Conservation (phyloP, 1,284 basidiomycete species). For the Boletus mariae region DNA sequence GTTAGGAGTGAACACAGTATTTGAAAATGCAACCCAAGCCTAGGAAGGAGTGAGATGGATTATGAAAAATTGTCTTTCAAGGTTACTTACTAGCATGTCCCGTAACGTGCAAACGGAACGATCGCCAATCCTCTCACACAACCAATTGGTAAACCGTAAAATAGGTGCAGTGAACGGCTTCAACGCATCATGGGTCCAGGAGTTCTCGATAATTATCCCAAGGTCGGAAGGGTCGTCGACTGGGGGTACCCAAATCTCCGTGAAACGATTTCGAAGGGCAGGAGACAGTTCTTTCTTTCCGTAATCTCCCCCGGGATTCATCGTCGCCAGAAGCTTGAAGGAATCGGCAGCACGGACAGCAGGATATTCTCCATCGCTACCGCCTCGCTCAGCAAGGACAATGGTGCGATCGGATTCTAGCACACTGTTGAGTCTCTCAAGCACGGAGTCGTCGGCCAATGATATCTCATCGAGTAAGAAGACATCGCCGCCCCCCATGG, state of each 20-base stretch:
- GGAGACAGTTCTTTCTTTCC: slow-evolving; percentile 99
- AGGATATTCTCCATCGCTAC: slow-evolving; percentile 67
- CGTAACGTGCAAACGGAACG: slow-evolving; percentile 73
- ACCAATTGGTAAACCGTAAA: slow-evolving; percentile 83
- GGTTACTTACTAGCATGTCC: slow-evolving; percentile 76
- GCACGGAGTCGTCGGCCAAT: slow-evolving; percentile 95
- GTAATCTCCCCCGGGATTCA: slow-evolving; percentile 99
- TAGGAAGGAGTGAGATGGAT: slow-evolving; percentile 33
- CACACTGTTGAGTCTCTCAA: slow-evolving; percentile 96
- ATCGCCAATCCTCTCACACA: slow-evolving; percentile 66
- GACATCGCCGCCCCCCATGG: slow-evolving; percentile 85
- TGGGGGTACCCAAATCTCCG: slow-evolving; percentile 97
- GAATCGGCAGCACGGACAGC: slow-evolving; percentile 59
- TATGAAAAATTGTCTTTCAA: neutral
- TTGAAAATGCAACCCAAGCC: slow-evolving; percentile 93
- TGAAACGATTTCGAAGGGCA: slow-evolving; percentile 96
- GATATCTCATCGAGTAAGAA: slow-evolving; percentile 97
- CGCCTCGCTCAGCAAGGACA: slow-evolving; percentile 91
- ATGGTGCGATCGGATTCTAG: slow-evolving; percentile 89
- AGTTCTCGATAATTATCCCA: slow-evolving; percentile 71
- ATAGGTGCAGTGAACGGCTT: slow-evolving; percentile 60
- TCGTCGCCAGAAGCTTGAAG: slow-evolving; percentile 95
- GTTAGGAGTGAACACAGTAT: slow-evolving; percentile 49
- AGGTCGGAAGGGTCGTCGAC: slow-evolving; percentile 78
- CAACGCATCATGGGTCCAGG: slow-evolving; percentile 67